A percentile compares a stretch with the other conserved stretches of the same genome.
Evolutionary conservation across 768 basidiomycete genomes (phyloP).

Genomic region (Pleurotus giganteus): DNA sequence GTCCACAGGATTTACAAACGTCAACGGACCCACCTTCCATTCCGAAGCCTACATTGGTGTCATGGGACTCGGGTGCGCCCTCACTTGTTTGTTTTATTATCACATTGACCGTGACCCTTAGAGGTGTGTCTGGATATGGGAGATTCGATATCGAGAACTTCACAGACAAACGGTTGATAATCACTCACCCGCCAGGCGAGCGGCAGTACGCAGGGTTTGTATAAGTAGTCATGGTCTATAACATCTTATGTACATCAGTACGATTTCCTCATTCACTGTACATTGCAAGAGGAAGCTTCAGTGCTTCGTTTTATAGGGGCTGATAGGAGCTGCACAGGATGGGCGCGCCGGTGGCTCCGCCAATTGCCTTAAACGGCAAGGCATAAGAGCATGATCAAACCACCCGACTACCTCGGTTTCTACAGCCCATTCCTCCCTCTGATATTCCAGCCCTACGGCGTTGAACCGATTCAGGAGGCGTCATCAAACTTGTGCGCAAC

Average conservation of each 20-base stretch:
- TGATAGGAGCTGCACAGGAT: too few species aligned
- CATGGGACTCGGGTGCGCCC: constrained; percentile 45
- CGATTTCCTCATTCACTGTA: not conserved
- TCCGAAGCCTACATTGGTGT: constrained; percentile 35
- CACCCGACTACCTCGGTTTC: too few species aligned
- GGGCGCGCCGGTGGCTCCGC: too few species aligned
- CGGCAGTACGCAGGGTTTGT: constrained; percentile 18
- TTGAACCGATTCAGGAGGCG: too few species aligned
- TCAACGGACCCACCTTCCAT: constrained; percentile 56
- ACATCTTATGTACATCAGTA: not conserved
- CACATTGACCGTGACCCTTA: constrained; percentile 14
- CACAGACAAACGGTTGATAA: constrained; percentile 42
- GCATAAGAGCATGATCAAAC: too few species aligned
- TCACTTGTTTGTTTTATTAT: not conserved
- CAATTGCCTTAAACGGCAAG: too few species aligned
- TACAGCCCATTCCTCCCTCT: too few species aligned
- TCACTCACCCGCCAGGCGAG: constrained; percentile 35
- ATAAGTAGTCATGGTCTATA: constrained; percentile 3
- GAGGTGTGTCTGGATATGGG: constrained; percentile 49
- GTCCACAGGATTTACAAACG: constrained; percentile 43
- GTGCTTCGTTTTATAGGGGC: too few species aligned
- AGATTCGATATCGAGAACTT: constrained; percentile 50
- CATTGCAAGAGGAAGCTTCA: not conserved
- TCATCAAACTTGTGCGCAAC: not conserved
- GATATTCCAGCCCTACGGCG: too few species aligned